Evolutionary conservation across 495 filamentous ascomycete species (phyloP), one percentile per base, ranked within the genome.

Genomic region (Penicillium malachiteum): DNA sequence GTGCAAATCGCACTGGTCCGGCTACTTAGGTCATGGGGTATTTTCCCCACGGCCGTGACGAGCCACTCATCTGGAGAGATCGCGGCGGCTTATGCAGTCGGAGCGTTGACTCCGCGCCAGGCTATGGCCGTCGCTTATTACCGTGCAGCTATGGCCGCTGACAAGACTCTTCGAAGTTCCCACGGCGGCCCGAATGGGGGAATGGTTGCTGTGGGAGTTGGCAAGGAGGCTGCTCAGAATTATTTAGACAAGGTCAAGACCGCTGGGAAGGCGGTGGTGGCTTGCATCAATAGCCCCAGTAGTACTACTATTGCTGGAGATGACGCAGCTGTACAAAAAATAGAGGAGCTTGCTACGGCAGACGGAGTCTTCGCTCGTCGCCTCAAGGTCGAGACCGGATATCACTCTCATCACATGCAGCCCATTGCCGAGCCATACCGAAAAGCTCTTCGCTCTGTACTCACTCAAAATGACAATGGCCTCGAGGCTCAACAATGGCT

Each of bases 351-450:
- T 2, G 9, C 49, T 4, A 40, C 52, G 12, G 35, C 34, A 3
- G 31, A 41, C 2, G 18, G 26, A 3, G 40, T 52, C 1, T 55
- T 62, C 13, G 34, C 16, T 7, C 55, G 55, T 3, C 43, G 26
- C 2, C 52, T 62, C 1, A 66, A 72, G n/a, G 81, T 87, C 13
- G 75, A 81, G 18, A 70, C 75, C 17, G 85, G 84, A 0, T 89
- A 84, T 54, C 86, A 89, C 61, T 87, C 84, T 2, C 44, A 39
- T 10, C 44, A 54, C 11, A 54, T 54, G 52, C 12, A 47, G 31
- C 16, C 7, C 5, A 14, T 43, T 47, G 9, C 43, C 31, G 38
- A 40, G 6, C 35, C 35, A 7, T 54, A 39, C 21, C 21, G 21
- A 26, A 26, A 26, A 26, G 21, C 21, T 26, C 21, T 26, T 26